Conservation (phyloP, 148 eudicot genomes). For the Amaranthus cruentus region DNA sequence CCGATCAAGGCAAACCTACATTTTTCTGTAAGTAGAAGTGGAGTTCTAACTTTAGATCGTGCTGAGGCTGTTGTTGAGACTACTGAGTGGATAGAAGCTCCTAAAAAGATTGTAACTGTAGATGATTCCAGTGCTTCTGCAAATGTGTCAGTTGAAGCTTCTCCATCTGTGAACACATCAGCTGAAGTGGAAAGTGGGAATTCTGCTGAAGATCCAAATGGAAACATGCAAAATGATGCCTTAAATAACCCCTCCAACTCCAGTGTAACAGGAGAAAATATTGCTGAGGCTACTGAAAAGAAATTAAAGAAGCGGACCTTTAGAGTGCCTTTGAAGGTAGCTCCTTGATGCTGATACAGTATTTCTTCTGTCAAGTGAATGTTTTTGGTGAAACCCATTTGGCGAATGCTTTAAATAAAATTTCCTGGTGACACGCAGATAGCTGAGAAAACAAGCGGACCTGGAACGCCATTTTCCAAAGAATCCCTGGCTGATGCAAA, state of each 20-base stretch:
- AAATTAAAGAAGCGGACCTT: conserved; percentile 87
- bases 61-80: conserved; percentile 90
- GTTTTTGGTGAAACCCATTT: background rate
- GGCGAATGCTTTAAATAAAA: too few species aligned
- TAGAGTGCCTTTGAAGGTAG: conserved; percentile 83
- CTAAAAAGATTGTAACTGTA: conserved; percentile 64
- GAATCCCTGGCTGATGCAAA: conserved; percentile 61
- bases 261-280: conserved; percentile 40
- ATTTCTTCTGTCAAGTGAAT: background rate
- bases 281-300: conserved; percentile 56
- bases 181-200: conserved; percentile 42
- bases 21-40: conserved; percentile 88
- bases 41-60: conserved; percentile 71
- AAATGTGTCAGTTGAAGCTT: conserved; percentile 31
- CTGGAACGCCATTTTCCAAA: conserved; percentile 57
- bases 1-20: conserved; percentile 94
- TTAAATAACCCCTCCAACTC: conserved; percentile 33
- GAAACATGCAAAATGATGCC: conserved; percentile 32
- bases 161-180: conserved; percentile 53
- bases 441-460: conserved; percentile 68
- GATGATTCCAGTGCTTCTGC: conserved; percentile 52
- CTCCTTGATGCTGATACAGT: background rate
- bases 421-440: conserved; percentile 43
- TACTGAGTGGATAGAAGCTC: conserved; percentile 96
- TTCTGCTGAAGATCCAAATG: conserved; percentile 47